Conservation (phyloP, 345 rosid species). For the Hibiscus trionum region DNA sequence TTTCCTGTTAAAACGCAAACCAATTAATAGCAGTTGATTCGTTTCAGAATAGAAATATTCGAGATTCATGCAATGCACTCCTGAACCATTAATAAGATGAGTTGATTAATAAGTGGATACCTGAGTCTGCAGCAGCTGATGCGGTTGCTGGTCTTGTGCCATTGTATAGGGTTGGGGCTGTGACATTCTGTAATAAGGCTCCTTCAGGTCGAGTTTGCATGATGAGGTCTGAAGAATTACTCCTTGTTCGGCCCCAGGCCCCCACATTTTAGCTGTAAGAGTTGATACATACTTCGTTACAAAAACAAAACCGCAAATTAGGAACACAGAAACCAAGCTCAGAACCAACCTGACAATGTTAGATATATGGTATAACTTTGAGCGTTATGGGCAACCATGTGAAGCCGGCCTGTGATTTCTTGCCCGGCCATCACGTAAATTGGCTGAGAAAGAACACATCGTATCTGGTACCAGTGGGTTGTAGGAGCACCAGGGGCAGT, state of each 20-base stretch:
- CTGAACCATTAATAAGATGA: background rate
- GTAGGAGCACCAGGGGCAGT: conserved; percentile 98
- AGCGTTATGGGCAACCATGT: conserved; percentile 78
- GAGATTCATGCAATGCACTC: background rate
- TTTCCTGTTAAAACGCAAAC: conserved; percentile 38
- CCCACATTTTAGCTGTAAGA: conserved; percentile 95
- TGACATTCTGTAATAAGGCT: conserved; percentile 96
- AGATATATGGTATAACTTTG: conserved; percentile 87
- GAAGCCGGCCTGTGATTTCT: conserved; percentile 82
- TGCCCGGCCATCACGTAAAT: conserved; percentile 95
- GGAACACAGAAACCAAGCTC: background rate
- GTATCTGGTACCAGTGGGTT: conserved; percentile 96
- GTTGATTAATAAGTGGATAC: conserved; percentile 20
- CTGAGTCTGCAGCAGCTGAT: conserved; percentile 59
- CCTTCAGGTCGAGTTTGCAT: conserved; percentile 84
- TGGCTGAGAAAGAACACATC: conserved; percentile 85
- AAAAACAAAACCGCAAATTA: conserved; percentile 4
- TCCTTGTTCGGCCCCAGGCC: conserved; percentile 96
- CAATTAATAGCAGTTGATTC: background rate
- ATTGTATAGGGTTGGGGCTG: conserved; percentile 72
- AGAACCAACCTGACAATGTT: conserved; percentile 66
- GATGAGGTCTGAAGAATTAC: conserved; percentile 89
- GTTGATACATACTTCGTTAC: conserved; percentile 3
- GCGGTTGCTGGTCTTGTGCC: conserved; percentile 75
- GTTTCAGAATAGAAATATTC: background rate